Evolutionary conservation across 164 flowering plant species (phyloP).

Genomic region (Santalum album): DNA sequence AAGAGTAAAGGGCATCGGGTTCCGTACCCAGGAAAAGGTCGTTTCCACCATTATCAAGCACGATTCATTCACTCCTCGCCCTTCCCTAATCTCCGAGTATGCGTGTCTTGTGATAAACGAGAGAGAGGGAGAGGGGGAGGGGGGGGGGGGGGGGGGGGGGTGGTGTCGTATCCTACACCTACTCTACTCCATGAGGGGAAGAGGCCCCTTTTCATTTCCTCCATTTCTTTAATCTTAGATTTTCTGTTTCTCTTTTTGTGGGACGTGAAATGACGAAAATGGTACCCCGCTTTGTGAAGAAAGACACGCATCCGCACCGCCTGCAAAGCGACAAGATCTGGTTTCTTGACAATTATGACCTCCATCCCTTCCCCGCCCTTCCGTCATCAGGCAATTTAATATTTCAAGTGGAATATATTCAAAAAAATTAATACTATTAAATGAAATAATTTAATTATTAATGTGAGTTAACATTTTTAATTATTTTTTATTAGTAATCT

Average conservation of each 20-base stretch:
- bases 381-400: too few relatives aligned
- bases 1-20: conserved; percentile 36
- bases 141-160: background rate
- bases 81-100: conserved; percentile 16
- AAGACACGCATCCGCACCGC: background rate
- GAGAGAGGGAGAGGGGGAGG: conserved; percentile 12
- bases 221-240: too few relatives aligned
- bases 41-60: conserved; percentile 20
- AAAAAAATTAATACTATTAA: too few relatives aligned
- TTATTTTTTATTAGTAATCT: too few relatives aligned
- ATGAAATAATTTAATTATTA: too few relatives aligned
- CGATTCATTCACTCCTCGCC: conserved; percentile 8
- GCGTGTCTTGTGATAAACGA: conserved; percentile 9
- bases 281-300: background rate
- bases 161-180: conserved; percentile 36
- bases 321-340: background rate
- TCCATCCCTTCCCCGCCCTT: background rate
- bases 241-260: too few relatives aligned
- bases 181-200: too few relatives aligned
- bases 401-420: too few relatives aligned
- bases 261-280: too few relatives aligned
- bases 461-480: too few relatives aligned
- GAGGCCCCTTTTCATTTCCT: conserved; percentile 5
- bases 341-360: background rate
- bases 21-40: conserved; percentile 53